Percentiles rank a stretch among this genome's conserved stretches.
Conservation (phyloP, 345 rosid species). For the Eucalyptus sp. region DNA sequence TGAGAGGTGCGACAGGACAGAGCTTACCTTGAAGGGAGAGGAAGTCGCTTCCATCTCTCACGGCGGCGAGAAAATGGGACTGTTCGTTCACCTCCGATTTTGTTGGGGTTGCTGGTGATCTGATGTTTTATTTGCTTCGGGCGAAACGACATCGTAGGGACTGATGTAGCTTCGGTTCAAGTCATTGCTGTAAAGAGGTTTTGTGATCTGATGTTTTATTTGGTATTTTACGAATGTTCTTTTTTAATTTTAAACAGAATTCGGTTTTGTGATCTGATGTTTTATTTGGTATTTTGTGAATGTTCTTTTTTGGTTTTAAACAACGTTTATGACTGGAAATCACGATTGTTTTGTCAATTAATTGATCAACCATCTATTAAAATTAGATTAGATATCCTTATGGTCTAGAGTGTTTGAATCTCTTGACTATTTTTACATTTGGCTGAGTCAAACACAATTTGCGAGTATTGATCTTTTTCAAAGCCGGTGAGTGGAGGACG, state of each 20-base stretch:
- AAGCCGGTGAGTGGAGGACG: neutral
- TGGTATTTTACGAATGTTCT: neutral
- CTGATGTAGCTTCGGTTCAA: neutral
- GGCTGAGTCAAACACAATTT: neutral
- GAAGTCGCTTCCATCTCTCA: conserved; percentile 24
- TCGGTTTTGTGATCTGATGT: too few relatives aligned
- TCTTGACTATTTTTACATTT: neutral
- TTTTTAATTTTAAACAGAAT: neutral
- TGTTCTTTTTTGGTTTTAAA: neutral
- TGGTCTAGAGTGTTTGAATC: neutral
- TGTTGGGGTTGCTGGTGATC: neutral
- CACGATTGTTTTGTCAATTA: neutral
- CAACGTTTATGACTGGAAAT: neutral
- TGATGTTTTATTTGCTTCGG: neutral
- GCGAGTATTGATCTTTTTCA: neutral
- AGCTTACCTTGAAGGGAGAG: conserved; percentile 39
- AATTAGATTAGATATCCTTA: neutral
- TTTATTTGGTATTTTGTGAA: neutral
- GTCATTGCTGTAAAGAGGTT: neutral
- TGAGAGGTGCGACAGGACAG: neutral
- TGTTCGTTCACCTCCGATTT: neutral
- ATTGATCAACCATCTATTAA: neutral
- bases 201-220: too few relatives aligned
- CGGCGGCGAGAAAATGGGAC: neutral
- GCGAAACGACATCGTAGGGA: neutral